phyloP scores from a whole-genome alignment of 2,329 filamentous ascomycete species.

The Cladosporium halotolerans region DNA sequence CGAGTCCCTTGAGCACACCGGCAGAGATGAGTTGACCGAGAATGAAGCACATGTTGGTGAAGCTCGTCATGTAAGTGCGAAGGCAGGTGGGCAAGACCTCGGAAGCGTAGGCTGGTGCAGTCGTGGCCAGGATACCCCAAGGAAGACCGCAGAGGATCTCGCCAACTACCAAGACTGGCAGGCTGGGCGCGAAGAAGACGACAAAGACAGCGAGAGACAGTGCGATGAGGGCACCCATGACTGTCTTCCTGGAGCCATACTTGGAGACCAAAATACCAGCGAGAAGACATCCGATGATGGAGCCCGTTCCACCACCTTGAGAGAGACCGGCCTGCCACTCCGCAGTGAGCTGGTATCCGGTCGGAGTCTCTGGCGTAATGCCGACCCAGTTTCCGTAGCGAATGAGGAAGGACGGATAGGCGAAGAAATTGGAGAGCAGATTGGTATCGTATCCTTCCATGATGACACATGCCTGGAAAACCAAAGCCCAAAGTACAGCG shows the following conservation, averaged over 20 bases:
- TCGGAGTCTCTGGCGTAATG: background rate
- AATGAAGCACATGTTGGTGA: conserved; percentile 37
- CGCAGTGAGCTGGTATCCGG: conserved; percentile 43
- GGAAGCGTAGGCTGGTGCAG: conserved; percentile 34
- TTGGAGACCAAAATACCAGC: conserved; percentile 59
- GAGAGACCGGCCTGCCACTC: conserved; percentile 53
- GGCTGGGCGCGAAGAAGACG: conserved; percentile 35
- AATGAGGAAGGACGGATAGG: conserved; percentile 25
- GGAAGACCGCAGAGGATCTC: conserved; percentile 27
- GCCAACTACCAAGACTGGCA: conserved; percentile 25
- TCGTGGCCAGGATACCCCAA: conserved; percentile 25
- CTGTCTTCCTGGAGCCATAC: conserved; percentile 40
- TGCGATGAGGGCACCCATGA: conserved; percentile 51
- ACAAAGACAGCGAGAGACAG: conserved; percentile 51
- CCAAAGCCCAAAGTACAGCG: conserved; percentile 30
- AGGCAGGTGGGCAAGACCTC: conserved; percentile 32
- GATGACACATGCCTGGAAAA: conserved; percentile 31
- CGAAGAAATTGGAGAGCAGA: conserved; percentile 32
- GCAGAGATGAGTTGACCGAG: conserved; percentile 35
- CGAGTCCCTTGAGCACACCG: conserved; percentile 28
- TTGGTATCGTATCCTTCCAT: conserved; percentile 38
- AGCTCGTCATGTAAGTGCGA: conserved; percentile 20
- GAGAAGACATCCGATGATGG: conserved; percentile 60
- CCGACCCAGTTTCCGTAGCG: conserved; percentile 33
- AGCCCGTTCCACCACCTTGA: conserved; percentile 45